Base-by-base conservation (phyloP, 768 basidiomycete genomes). In the Tulasnella sp. region DNA sequence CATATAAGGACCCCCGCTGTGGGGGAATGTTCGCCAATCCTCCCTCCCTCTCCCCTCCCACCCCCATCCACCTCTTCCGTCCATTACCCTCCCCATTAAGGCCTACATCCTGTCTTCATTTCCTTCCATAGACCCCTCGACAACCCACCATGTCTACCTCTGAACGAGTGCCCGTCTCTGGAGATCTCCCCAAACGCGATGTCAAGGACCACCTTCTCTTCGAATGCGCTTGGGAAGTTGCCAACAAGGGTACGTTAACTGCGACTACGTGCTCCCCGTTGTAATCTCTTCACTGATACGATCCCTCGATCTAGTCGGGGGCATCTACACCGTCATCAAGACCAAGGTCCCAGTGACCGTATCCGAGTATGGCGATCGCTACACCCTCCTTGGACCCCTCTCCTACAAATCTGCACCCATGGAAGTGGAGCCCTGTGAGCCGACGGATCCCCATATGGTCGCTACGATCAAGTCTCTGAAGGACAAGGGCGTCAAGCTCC, bases 311-410 rank as follows among this genome's bases (percentile, higher is more conserved):
- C 1, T 52, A 70, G 93, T 97, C 69, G 94, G 93, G 64, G 94
- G 94, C 61, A 97, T 97, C 71, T 97, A 97, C 77, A 97, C 94
- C 62, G 94, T 99, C 73, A 96, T 98, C 69, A 97, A 97, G 74
- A 98, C 96, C 49, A 99, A 99, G 69, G 92, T 96, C 57, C 96
- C 96, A 54, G 90, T 99, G 72, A 98, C 96, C 64, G 86, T 93
- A 67, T 81, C 82, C 56, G 96, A 98, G 71, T 98, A 85, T 72
- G 92, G 88, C 66, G 87, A 90, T 72, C 78, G 93, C 66, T 96
- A 94, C 74, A 87, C 83, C 63, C 82, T 99, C 68, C 88, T 99
- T 65, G 96, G 96, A 31, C 96, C 96, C n/a, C 81, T 99, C 61
- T 86, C 84, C 49, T 94, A 98, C 83, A 98, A 98, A 75, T 84